Base-by-base conservation (phyloP, 768 basidiomycete genomes). In the Infundibulicybe gibba region DNA sequence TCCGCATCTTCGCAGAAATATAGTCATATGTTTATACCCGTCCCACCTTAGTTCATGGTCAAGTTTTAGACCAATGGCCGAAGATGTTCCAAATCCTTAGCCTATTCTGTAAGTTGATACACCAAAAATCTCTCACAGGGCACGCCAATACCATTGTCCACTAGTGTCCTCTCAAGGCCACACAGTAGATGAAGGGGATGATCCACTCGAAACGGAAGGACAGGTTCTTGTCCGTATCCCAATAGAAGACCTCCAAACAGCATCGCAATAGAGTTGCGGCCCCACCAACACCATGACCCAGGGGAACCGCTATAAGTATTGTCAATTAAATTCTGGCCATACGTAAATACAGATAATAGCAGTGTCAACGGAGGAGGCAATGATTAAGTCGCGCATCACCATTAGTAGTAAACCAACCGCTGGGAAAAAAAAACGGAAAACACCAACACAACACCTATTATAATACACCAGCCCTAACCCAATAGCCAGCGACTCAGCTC, bases 51-150 rank as follows among this genome's bases (percentile, higher is more conserved):
- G 87, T 85, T 31, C 83, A 85, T 51, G 87, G 87, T 9, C 79
- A 88, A 58, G 86, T 90, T 3, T 75, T 88, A 19, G 80, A 80
- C 48, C 86, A 89, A 51, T 90, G 87, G 87, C 84, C 86, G 9
- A 80, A 79, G 59, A 90, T 90, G 88, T 90, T 90, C 56, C 76
- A 81, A 53, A 87, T 87, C 44, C 67, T 90, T 41, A 77, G 67
- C 47, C 68, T 82, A 49, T 90, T 88, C 60, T 56, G 88, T 90
- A 55, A 56, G 84, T 71, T 8, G 48, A 21, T 38, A 31, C 32
- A 43, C 15, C 6, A 32, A n/a, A n/a, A n/a, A 32, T 32, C 40
- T 32, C 34, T 20, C 20, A 20, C 12, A 47, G 10, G 20, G 30
- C 25, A 41, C 19, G 16, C 40, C 32, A 9, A 33, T 20, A 35